A percentile compares a stretch with the other conserved stretches of the same genome.
These are phyloP conservation scores for Zanthoxylum bungeanum DNA, from an alignment of 345 rosid genomes.

Conservation along the genomic window DNA sequence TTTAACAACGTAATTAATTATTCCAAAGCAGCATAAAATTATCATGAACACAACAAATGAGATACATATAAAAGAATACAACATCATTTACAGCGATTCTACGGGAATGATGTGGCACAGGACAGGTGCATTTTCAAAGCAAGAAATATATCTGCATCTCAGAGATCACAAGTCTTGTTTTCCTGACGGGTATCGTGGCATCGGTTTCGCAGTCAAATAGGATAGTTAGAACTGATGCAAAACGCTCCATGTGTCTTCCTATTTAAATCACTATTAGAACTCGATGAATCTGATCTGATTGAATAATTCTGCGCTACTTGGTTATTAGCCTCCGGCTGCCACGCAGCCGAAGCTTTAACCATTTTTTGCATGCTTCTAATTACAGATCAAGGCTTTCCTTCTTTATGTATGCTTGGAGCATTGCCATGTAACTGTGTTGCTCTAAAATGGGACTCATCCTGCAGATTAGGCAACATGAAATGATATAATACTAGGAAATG, in stretches of 20 bases:
- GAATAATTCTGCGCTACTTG: neutral
- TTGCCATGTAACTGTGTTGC: slow-evolving; percentile 31
- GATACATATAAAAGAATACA: too few species aligned
- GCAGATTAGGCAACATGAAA: neutral
- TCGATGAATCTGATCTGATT: too few species aligned
- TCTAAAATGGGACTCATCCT: slow-evolving; percentile 38
- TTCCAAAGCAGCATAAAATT: too few species aligned
- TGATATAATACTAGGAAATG: neutral
- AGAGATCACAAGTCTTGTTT: neutral
- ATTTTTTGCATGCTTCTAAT: neutral
- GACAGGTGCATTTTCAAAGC: neutral
- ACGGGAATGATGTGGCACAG: neutral
- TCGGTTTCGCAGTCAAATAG: neutral
- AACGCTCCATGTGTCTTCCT: neutral
- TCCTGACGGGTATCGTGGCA: too few species aligned
- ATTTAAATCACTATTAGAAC: too few species aligned
- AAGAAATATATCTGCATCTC: neutral
- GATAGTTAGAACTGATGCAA: neutral
- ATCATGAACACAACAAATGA: too few species aligned
- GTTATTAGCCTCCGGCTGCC: neutral
- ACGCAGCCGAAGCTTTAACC: neutral
- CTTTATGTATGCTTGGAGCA: slow-evolving; percentile 22
- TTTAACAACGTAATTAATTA: too few species aligned
- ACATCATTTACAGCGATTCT: neutral
- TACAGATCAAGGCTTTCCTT: neutral